A percentile compares a stretch with the other conserved stretches of the same genome.
phyloP scores from a whole-genome alignment of 306 rosid species.

The Parietaria judaica region DNA sequence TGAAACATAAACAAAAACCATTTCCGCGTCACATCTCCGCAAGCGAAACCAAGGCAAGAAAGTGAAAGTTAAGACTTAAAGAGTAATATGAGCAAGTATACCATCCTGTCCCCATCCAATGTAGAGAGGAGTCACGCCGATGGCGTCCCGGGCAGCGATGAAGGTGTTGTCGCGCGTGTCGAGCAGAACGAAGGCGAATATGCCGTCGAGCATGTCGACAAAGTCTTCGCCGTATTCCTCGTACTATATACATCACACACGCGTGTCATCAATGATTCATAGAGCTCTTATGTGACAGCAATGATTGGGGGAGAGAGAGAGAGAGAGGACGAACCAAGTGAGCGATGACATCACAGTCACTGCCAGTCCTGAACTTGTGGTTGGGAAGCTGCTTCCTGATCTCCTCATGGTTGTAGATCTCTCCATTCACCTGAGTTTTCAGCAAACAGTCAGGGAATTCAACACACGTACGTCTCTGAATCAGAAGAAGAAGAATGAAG shows the following conservation, averaged over 20 bases:
- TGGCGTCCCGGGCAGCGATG: conserved; percentile 93
- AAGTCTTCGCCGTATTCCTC: conserved; percentile 84
- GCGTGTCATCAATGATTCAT: background rate
- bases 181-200: conserved; percentile 80
- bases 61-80: background rate
- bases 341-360: conserved; percentile 95
- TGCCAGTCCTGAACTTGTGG: conserved; percentile 77
- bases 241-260: conserved; percentile 33
- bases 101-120: conserved; percentile 98
- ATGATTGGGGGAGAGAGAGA: background rate
- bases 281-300: too few species aligned
- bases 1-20: conserved; percentile 11
- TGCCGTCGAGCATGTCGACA: conserved; percentile 86
- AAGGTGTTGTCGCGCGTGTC: conserved; percentile 93
- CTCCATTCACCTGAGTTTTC: conserved; percentile 70
- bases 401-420: conserved; percentile 88
- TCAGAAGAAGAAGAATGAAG: too few species aligned
- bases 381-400: conserved; percentile 58
- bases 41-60: background rate
- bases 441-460: background rate
- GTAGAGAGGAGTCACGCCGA: conserved; percentile 85
- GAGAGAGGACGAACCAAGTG: conserved; percentile 50
- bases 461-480: too few species aligned
- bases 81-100: conserved; percentile 14
- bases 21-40: background rate